Evolutionary conservation across 2,329 filamentous ascomycete species (phyloP).

Genomic region (Pochonia chlamydosporia): DNA sequence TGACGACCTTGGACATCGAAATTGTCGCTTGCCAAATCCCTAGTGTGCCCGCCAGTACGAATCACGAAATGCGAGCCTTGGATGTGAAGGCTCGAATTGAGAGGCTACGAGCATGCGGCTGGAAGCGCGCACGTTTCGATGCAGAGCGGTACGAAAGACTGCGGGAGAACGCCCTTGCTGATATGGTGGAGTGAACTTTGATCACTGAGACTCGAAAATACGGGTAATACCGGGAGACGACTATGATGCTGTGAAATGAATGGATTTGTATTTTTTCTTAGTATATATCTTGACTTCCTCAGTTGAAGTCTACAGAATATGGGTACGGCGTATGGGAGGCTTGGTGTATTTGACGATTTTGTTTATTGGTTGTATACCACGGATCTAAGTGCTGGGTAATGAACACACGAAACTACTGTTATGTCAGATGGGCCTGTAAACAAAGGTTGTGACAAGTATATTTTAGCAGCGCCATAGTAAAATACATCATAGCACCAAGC

Average conservation of each 20-base stretch:
- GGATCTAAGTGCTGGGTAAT: too few species aligned
- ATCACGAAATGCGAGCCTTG: conserved; percentile 29
- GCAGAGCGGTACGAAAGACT: conserved; percentile 45
- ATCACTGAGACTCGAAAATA: background rate
- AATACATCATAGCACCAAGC: too few species aligned
- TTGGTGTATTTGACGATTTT: too few species aligned
- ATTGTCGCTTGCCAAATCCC: conserved; percentile 21
- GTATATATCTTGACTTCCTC: background rate
- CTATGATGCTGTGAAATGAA: background rate
- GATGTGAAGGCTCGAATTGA: conserved; percentile 48
- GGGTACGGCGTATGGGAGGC: background rate
- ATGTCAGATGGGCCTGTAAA: too few species aligned
- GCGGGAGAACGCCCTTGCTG: conserved; percentile 44
- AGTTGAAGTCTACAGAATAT: background rate
- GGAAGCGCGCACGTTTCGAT: conserved; percentile 52
- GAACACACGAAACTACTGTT: too few species aligned
- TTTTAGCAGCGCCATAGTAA: too few species aligned
- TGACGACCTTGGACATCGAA: conserved; percentile 38
- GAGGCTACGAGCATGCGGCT: conserved; percentile 46
- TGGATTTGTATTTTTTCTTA: background rate
- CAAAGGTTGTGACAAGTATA: too few species aligned
- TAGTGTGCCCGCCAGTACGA: conserved; percentile 13
- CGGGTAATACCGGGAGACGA: background rate
- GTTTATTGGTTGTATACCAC: too few species aligned
- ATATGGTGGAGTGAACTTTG: conserved; percentile 27